Evolutionary conservation across 768 basidiomycete species (phyloP).

Genomic region (Termitomyces bulborhizus): DNA sequence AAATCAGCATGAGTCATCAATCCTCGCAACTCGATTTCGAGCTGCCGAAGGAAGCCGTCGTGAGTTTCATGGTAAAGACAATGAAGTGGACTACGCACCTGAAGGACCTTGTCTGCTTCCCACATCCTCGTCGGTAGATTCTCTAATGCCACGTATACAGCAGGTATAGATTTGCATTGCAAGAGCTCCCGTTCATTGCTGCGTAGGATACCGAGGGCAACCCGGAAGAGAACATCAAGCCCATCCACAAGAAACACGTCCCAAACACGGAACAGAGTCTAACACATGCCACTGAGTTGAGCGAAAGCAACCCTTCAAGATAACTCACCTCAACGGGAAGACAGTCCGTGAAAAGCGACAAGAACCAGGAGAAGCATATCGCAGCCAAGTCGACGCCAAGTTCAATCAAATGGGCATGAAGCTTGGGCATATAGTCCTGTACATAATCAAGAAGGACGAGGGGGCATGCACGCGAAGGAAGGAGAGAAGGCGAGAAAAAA

Average conservation of each 20-base stretch:
- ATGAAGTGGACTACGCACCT: conserved; percentile 42
- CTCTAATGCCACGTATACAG: conserved; percentile 85
- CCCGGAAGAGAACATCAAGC: conserved; percentile 83
- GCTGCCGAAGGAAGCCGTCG: conserved; percentile 23
- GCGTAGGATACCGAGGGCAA: conserved; percentile 83
- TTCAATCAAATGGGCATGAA: conserved; percentile 68
- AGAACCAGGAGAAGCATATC: conserved; percentile 98
- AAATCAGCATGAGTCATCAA: conserved; percentile 51
- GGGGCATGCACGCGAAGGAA: conserved; percentile 93
- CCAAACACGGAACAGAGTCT: conserved; percentile 96
- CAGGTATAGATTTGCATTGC: conserved; percentile 77
- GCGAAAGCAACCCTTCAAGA: neutral
- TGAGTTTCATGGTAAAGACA: neutral
- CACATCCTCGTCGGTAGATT: conserved; percentile 90
- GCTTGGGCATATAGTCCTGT: conserved; percentile 65
- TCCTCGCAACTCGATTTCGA: conserved; percentile 51
- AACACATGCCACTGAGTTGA: neutral
- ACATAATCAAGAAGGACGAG: conserved; percentile 87
- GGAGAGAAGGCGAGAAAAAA: conserved; percentile 89
- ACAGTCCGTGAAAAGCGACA: conserved; percentile 94
- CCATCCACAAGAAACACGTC: conserved; percentile 94
- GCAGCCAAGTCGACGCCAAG: conserved; percentile 89
- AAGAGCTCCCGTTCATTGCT: conserved; percentile 81
- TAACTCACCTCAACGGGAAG: conserved; percentile 81
- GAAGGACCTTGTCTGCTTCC: conserved; percentile 85